Evolutionary conservation across 2,329 filamentous ascomycete species (phyloP).

Genomic region (Fusarium cicatricum): DNA sequence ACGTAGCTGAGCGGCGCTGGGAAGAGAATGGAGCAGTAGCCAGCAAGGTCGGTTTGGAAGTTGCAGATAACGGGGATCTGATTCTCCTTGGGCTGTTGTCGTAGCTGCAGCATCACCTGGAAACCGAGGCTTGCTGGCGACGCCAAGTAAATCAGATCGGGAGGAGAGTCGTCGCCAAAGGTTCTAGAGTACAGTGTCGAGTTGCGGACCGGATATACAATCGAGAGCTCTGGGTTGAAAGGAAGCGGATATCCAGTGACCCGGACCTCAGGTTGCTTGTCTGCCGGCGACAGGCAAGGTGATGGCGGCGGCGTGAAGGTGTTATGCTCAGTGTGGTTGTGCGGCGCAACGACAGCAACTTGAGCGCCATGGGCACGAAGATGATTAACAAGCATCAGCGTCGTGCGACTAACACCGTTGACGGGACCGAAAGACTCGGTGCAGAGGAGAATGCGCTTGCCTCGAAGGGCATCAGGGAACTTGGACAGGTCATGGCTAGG

Average conservation of each 20-base stretch:
- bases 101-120: slow-evolving; percentile 73
- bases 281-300: slow-evolving; percentile 43
- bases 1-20: slow-evolving; percentile 67
- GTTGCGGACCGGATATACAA: slow-evolving; percentile 74
- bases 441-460: slow-evolving; percentile 70
- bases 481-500: slow-evolving; percentile 51
- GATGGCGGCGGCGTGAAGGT: slow-evolving; percentile 58
- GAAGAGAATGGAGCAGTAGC: slow-evolving; percentile 75
- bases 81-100: slow-evolving; percentile 62
- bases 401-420: slow-evolving; percentile 77
- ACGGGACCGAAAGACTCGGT: slow-evolving; percentile 77
- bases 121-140: slow-evolving; percentile 75
- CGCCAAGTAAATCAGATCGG: slow-evolving; percentile 74
- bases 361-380: slow-evolving; percentile 69
- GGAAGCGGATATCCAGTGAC: slow-evolving; percentile 72
- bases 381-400: slow-evolving; percentile 73
- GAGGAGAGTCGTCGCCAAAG: slow-evolving; percentile 59
- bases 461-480: slow-evolving; percentile 60
- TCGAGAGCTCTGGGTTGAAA: slow-evolving; percentile 75
- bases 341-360: slow-evolving; percentile 72
- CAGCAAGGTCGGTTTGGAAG: slow-evolving; percentile 75
- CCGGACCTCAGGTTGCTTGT: slow-evolving; percentile 60
- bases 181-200: slow-evolving; percentile 67
- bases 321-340: slow-evolving; percentile 63
- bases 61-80: slow-evolving; percentile 71